Evolutionary conservation across 2,329 filamentous ascomycete genomes (phyloP), one percentile per base, ranked within the genome.

Genomic region (Tolypocladium paradoxum): DNA sequence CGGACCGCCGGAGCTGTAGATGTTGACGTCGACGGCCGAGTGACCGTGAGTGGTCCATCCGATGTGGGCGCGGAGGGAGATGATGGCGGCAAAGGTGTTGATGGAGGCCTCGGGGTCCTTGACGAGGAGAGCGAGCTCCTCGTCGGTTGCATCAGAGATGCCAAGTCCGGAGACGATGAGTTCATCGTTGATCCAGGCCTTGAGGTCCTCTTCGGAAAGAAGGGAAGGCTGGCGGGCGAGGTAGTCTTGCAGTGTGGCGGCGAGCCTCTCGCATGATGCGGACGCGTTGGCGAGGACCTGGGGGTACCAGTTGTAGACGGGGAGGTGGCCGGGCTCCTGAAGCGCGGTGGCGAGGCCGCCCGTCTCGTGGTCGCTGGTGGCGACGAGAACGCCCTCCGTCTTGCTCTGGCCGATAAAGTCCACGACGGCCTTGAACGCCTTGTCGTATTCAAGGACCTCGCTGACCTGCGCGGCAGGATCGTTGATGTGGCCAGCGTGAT

Each of bases 41-140:
- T 99, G 93, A 31, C 93, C 93, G 67, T 96, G 92, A 0, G 91
- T 96, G 58, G 82, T 85, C 93, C 93, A 99, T 16, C 93, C 95
- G 45, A 96, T 82, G 64, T 95, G 90, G 1, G 91, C 88, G 55
- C 93, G 83, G 5, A 87, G 79, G 60, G 88, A 95, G 60, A 97
- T 82, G 74, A 99, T 92, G 63, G 89, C 84, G 0, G 90, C 84
- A 65, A 97, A 88, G 2, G 79, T 73, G 4, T 76, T 69, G 34
- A 76, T 71, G 12, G 84, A 77, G 4, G 71, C 68, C 1, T 74
- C 73, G 0, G 84, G 80, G 29, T 77, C 70, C 35, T 81, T 71
- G 27, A 88, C 75, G 34, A 96, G 74, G 6, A 70, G 67, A 27
- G 82, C 70, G 37, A 97, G 75, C 70, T 99, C 93, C 0, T 78